Evolutionary conservation across 2,329 filamentous ascomycete species (phyloP), one percentile per base, ranked within the genome.

Genomic region (Colletotrichum truncatum): DNA sequence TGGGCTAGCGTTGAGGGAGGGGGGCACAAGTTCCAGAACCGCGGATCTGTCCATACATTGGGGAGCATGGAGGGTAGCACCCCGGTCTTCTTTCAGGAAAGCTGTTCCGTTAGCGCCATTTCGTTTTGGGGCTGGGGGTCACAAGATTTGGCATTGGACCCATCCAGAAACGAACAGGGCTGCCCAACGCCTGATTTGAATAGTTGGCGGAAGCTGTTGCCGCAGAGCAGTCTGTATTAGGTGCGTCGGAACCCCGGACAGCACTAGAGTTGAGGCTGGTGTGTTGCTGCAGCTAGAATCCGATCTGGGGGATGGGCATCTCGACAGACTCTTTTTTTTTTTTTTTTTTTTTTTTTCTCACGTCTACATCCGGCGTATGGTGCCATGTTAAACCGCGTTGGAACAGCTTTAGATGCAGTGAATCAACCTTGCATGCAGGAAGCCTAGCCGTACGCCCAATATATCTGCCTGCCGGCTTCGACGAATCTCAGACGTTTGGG

Each of bases 1-100:
- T 41, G 11, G 28, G 30, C 14, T 48, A 48, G 41, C 5, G n/a
- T 6, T 16, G n/a, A 6, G 14, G 4, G 30, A 25, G 6, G 14
- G 4, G 30, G 9, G 28, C 12, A 25, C 5, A 21, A 18, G 21
- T 49, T 54, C 62, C 49, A 65, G 28, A 48, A 51, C 41, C 36
- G 49, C 57, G 57, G 56, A 55, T 65, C 57, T 41, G 28, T 16
- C 41, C 34, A 62, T 34, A 43, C 16, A 49, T 51, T 25, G 7
- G 57, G 62, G 21, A 26, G 10, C 34, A 52, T 55, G 57, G 56
- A 55, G 41, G 56, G 62, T 43, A 46, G 16, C 6, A 51, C 49
- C 62, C 49, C 56, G 56, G 56, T 51, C 62, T 49, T 11, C 34
- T 25, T 61, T 41, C 26, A 52, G 62, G 62, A 51, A 65, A 61